phyloP scores from a whole-genome alignment of 768 basidiomycete species.

The Mrakia gelida region DNA sequence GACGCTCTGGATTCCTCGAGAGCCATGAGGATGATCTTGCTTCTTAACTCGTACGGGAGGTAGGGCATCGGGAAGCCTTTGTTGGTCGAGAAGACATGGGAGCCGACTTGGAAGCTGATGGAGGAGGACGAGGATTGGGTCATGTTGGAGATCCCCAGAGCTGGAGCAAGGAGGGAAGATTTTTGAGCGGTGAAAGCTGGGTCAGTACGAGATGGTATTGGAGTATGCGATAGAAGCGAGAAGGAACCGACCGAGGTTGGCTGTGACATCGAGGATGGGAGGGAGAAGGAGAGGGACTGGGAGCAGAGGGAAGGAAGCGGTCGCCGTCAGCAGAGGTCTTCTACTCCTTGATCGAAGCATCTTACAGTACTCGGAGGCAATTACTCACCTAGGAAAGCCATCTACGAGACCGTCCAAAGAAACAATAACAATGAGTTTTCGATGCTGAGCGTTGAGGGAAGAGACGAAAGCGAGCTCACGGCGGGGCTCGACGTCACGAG shows the following conservation, averaged over 20 bases:
- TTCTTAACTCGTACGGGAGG: conserved; percentile 38
- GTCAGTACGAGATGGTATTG: no score
- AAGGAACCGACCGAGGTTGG: conserved; percentile 1
- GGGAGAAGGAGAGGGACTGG: conserved; percentile 21
- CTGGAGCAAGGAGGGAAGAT: not conserved
- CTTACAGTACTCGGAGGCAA: no score
- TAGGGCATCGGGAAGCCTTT: conserved; percentile 36
- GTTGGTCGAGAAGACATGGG: conserved; percentile 36
- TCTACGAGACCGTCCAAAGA: not conserved
- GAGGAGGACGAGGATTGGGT: conserved; percentile 36
- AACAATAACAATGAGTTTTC: not conserved
- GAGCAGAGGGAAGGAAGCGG: not conserved
- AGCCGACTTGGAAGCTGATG: conserved; percentile 39
- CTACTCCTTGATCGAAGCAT: not conserved
- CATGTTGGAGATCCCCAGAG: conserved; percentile 40
- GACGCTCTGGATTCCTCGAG: conserved; percentile 27
- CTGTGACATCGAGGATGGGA: conserved; percentile 10
- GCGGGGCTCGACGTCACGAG: not conserved
- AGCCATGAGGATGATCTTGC: conserved; percentile 38
- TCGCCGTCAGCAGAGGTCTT: not conserved
- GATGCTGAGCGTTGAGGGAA: not conserved
- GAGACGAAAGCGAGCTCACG: not conserved
- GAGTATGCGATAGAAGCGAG: no score
- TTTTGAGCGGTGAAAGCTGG: not conserved
- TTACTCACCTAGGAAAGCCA: not conserved